Conservation (phyloP, 129 eudicot genomes). For the Calendula officinalis region DNA sequence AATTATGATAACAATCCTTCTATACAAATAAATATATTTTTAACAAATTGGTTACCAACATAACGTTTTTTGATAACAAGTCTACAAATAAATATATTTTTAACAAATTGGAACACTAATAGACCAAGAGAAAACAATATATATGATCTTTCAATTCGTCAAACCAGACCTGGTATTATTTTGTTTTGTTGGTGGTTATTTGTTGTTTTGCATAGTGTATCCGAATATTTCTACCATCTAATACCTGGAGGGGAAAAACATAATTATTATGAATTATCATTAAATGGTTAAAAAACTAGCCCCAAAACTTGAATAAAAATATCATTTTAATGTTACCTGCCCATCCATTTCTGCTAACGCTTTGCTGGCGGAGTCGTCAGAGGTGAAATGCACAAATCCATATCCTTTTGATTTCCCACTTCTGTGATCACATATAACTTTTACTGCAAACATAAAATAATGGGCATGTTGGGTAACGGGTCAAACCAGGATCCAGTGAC, state of each 20-base stretch:
- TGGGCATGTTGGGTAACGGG: neutral
- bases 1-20: no score
- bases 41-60: no score
- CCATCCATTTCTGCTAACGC: constrained; percentile 75
- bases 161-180: constrained; percentile 10
- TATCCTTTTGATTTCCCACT: constrained; percentile 73
- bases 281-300: neutral
- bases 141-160: neutral
- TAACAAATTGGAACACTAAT: no score
- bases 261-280: neutral
- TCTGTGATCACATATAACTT: constrained; percentile 64
- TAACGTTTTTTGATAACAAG: no score
- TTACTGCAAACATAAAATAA: constrained; percentile 39
- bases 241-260: constrained; percentile 30
- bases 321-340: constrained; percentile 35
- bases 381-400: constrained; percentile 58
- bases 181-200: constrained; percentile 29
- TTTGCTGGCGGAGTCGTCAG: constrained; percentile 57
- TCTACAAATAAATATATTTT: no score
- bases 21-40: no score
- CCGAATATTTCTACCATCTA: constrained; percentile 58
- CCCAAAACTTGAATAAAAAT: neutral
- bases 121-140: no score
- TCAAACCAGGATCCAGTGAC: neutral
- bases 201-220: constrained; percentile 51